Evolutionary conservation across 2,329 filamentous ascomycete genomes (phyloP), one percentile per base, ranked within the genome.

Genomic region (Neophaeococcomyces mojaviensis): DNA sequence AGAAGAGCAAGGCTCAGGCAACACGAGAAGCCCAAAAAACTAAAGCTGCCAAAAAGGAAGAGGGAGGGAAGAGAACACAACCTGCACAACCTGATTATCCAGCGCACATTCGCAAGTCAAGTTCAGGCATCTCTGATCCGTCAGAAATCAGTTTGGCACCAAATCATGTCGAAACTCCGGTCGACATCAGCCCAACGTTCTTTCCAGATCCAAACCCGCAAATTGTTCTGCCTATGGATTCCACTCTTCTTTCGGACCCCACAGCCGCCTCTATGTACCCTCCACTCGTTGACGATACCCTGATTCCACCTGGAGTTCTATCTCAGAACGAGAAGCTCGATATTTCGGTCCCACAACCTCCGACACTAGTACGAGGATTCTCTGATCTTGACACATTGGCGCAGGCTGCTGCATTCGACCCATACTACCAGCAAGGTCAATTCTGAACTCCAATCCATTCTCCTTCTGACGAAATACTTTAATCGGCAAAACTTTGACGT

Each of bases 381-480:
- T 58, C 56, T 5, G 56, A 58, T 37, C 48, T 58, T 7, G 56
- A 58, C 33, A 57, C 56, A 13, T 48, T 58, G 22, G 56, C 56
- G 13, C 52, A 57, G 48, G 56, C 55, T 9, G 56, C 54, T 18
- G 54, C 44, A 15, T 58, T 52, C 36, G 50, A 57, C 37, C 51
- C 55, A 2, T 57, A 50, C 35, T 54, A 52, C 43, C 53, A 50
- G 35, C 42, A 44, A 37, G 24, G n/a, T 20, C 41, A 36, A 36
- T 44, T 44, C 16, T 44, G 16, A 44, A 3, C 16, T 38, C 5
- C 35, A 38, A 38, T 5, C n/a, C 20, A 38, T 28, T 39, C n/a
- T 4, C 16, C 16, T 18, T 5, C 16, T 20, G 15, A 19, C 15
- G 20, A 24, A 43, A 20, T 18, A 7, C 12, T 37, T 44, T 36